These are phyloP conservation scores for Populus nigra DNA, from an alignment of 345 rosid species.

Conservation along the genomic window DNA sequence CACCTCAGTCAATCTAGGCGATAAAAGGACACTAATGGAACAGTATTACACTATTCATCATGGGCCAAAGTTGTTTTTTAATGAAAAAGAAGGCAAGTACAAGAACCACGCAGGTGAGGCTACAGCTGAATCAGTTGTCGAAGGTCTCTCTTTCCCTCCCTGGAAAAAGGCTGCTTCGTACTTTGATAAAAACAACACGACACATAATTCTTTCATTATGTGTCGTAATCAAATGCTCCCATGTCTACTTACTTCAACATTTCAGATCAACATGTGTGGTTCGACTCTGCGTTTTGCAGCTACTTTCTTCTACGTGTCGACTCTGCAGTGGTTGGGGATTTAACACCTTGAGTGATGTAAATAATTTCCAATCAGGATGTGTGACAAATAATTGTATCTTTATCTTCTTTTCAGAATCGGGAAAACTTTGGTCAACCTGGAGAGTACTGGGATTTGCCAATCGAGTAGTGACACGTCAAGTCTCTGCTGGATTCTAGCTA, in stretches of 20 bases:
- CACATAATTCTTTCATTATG: not conserved
- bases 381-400: not conserved
- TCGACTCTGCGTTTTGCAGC: not conserved
- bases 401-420: slow-evolving; percentile 2
- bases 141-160: not conserved
- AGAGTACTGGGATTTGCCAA: slow-evolving; percentile 1
- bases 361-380: not conserved
- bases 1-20: no score
- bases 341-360: not conserved
- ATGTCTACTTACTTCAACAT: not conserved
- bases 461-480: slow-evolving; percentile 19
- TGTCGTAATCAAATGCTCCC: slow-evolving; percentile 6
- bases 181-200: not conserved
- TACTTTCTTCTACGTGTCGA: not conserved
- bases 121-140: slow-evolving; percentile 8
- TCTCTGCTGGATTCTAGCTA: not conserved
- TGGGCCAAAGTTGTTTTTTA: not conserved
- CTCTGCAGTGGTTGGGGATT: not conserved
- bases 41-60: not conserved
- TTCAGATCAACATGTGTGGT: not conserved
- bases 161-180: slow-evolving; percentile 17
- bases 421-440: slow-evolving; percentile 7
- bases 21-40: not conserved
- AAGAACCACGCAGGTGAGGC: slow-evolving; percentile 1
- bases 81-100: slow-evolving; percentile 7